Conservation (phyloP, 257 asterid species). For the Euphrasia confusa region DNA sequence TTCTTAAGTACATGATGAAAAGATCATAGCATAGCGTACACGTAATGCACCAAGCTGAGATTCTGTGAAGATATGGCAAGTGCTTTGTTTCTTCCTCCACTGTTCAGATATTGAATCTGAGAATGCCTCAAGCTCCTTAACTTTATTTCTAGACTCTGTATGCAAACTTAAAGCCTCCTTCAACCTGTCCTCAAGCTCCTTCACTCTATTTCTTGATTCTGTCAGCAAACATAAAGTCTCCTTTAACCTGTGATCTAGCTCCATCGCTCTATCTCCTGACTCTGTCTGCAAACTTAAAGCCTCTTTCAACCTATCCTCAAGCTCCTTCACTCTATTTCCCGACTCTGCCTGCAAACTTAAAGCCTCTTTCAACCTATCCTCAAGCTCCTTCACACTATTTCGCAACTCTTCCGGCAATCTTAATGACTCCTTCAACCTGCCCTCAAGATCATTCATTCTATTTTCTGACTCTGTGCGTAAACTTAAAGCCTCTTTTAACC, state of each 20-base stretch:
- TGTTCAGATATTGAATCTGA: conserved; percentile 40
- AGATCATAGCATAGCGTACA: conserved; percentile 38
- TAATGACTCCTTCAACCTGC: not conserved
- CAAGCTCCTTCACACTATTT: conserved; percentile 28
- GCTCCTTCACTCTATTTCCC: conserved; percentile 40
- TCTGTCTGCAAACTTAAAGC: conserved; percentile 33
- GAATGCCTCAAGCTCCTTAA: conserved; percentile 48
- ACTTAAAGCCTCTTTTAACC: conserved; percentile 36
- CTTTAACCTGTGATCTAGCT: conserved; percentile 52
- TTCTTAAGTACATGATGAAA: not conserved
- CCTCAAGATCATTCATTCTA: conserved; percentile 4
- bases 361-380: conserved; percentile 48
- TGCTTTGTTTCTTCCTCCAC: conserved; percentile 64
- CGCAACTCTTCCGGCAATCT: not conserved
- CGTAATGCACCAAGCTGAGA: conserved; percentile 83
- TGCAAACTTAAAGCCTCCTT: conserved; percentile 34
- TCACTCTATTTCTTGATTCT: conserved; percentile 40
- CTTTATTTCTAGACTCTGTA: conserved; percentile 41
- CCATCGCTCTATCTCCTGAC: conserved; percentile 43
- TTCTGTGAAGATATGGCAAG: conserved; percentile 60
- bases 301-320: conserved; percentile 43
- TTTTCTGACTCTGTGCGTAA: conserved; percentile 15
- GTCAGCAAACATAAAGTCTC: conserved; percentile 34
- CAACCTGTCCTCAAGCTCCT: conserved; percentile 45
- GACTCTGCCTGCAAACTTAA: conserved; percentile 33